Conservation (phyloP, 306 rosid species). For the Amphicarpaea edgeworthii region DNA sequence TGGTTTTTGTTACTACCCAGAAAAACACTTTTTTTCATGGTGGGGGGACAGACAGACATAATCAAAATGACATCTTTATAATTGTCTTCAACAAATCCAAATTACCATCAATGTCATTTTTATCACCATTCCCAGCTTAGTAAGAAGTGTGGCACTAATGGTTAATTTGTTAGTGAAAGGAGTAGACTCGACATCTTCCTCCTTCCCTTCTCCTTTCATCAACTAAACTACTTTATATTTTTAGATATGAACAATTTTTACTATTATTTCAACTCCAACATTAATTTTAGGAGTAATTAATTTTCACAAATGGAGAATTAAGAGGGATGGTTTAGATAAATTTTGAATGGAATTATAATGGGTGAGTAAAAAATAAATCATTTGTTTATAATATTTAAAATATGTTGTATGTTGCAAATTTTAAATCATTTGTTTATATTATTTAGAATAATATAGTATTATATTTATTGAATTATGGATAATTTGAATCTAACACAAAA, state of each 20-base stretch:
- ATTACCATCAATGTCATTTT: conserved; percentile 4
- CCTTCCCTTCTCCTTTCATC: too few relatives aligned
- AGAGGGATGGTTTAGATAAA: neutral
- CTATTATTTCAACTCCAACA: conserved; percentile 42
- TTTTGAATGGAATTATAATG: neutral
- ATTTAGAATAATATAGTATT: too few relatives aligned
- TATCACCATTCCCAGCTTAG: conserved; percentile 9
- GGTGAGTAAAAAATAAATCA: neutral
- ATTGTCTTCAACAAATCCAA: conserved; percentile 36
- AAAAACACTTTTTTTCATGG: neutral
- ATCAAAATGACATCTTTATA: conserved; percentile 18
- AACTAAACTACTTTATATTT: too few relatives aligned
- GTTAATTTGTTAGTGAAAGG: too few relatives aligned
- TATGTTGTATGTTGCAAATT: too few relatives aligned
- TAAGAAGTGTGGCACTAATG: too few relatives aligned
- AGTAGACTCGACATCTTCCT: too few relatives aligned
- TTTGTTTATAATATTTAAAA: too few relatives aligned
- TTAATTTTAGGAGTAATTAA: conserved; percentile 17
- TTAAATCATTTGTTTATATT: too few relatives aligned
- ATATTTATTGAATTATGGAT: too few relatives aligned
- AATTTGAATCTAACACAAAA: too few relatives aligned
- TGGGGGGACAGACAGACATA: conserved; percentile 6
- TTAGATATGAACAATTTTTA: too few relatives aligned
- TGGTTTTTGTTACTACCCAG: neutral
- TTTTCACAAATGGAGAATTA: neutral